Percentiles rank a stretch among this genome's conserved stretches.
phyloP scores from a whole-genome alignment of 352 stramenopile species.

The Globisporangium cylindrosporum region DNA sequence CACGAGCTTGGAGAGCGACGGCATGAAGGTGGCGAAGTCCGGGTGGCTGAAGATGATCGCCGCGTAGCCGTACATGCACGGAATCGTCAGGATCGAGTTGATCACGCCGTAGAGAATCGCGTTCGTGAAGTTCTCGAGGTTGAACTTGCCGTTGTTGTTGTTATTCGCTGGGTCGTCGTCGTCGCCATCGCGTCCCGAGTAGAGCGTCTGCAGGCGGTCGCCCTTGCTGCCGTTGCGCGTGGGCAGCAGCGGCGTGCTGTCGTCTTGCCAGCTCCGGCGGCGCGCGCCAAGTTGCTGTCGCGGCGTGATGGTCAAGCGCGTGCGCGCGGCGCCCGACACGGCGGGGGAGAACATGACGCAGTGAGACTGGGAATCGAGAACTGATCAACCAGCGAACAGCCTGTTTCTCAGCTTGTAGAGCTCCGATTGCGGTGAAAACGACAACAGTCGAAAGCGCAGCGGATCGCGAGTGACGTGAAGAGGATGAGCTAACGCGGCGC shows the following conservation, averaged over 20 bases:
- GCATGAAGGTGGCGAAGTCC: conserved; percentile 88
- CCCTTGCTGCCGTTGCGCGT: conserved; percentile 5
- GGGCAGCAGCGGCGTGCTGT: conserved; percentile 28
- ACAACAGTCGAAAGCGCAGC: neutral
- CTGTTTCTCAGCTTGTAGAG: neutral
- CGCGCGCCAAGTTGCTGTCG: conserved; percentile 20
- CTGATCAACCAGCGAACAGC: neutral
- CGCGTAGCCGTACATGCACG: conserved; percentile 94
- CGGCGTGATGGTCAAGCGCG: conserved; percentile 35
- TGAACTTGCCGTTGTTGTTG: neutral
- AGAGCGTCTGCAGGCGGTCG: conserved; percentile 5
- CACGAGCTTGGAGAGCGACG: conserved; percentile 94
- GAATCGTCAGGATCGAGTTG: conserved; percentile 94
- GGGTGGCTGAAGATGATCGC: conserved; percentile 94
- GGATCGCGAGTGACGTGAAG: neutral
- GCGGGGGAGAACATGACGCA: conserved; percentile 54
- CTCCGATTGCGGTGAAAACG: neutral
- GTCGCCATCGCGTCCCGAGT: neutral
- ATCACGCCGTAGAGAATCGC: conserved; percentile 87
- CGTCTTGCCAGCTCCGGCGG: conserved; percentile 34
- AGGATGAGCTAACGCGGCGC: neutral
- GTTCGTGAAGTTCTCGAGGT: conserved; percentile 49
- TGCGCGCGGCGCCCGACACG: conserved; percentile 52
- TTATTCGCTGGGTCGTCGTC: neutral
- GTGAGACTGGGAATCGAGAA: neutral